Conservation (phyloP, 148 eudicot genomes). For the Camellia japonica region DNA sequence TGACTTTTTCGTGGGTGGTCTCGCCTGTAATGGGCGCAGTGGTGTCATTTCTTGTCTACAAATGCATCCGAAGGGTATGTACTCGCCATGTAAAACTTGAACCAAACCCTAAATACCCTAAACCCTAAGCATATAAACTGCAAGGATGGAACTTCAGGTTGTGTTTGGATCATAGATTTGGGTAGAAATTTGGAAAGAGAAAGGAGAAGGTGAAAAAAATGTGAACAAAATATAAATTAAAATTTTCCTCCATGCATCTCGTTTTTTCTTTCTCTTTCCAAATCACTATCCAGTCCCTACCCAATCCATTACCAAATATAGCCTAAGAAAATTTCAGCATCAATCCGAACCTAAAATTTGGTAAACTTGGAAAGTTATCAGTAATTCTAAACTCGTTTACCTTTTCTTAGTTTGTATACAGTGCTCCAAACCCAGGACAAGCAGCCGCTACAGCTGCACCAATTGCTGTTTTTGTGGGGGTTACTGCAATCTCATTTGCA, state of each 20-base stretch:
- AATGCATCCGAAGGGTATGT: constrained; percentile 96
- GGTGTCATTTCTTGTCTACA: constrained; percentile 88
- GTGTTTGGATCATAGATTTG: too few species aligned
- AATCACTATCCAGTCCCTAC: too few species aligned
- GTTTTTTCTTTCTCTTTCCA: too few species aligned
- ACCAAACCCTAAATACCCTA: too few species aligned
- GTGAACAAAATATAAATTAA: too few species aligned
- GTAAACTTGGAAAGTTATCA: background rate
- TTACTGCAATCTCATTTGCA: constrained; percentile 62
- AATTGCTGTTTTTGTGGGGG: constrained; percentile 73
- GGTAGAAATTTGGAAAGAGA: too few species aligned
- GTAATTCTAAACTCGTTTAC: constrained; percentile 30
- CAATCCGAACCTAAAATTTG: background rate
- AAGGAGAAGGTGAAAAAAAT: too few species aligned
- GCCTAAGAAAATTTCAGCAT: background rate
- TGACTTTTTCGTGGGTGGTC: constrained; percentile 91
- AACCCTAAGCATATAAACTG: too few species aligned
- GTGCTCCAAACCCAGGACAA: constrained; percentile 95
- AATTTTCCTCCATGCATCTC: too few species aligned
- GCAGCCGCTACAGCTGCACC: constrained; percentile 97
- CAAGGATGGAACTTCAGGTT: too few species aligned
- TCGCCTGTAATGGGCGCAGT: constrained; percentile 83
- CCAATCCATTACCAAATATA: too few species aligned
- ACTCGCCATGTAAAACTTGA: background rate
- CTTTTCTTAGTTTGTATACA: constrained; percentile 82